Evolutionary conservation across 2,329 filamentous ascomycete genomes (phyloP).

Genomic region (Pezicula neosporulosa): DNA sequence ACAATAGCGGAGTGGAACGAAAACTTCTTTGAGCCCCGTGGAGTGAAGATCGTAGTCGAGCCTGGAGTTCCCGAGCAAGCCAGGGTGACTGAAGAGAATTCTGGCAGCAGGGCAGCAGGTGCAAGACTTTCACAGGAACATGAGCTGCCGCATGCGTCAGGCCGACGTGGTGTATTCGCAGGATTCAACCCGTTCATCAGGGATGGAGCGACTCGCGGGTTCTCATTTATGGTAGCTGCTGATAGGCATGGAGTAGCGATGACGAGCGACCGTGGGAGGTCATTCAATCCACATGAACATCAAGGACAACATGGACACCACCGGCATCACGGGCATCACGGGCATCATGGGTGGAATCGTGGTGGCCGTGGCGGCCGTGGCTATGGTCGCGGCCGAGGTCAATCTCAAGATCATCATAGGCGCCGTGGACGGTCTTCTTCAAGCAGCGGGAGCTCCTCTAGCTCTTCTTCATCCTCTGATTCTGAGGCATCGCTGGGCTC

Average conservation of each 20-base stretch:
- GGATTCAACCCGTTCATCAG: slow-evolving; percentile 7
- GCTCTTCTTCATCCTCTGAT: slow-evolving; percentile 25
- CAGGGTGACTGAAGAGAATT: slow-evolving; percentile 36
- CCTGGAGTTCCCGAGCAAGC: slow-evolving; percentile 33
- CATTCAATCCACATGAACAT: slow-evolving; percentile 14
- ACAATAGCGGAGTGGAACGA: slow-evolving; percentile 53
- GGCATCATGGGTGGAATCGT: slow-evolving; percentile 10
- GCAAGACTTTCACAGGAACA: slow-evolving; percentile 6
- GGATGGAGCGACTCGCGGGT: slow-evolving; percentile 5
- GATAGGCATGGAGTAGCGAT: slow-evolving; percentile 37
- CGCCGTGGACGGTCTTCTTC: slow-evolving; percentile 14
- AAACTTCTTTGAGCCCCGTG: slow-evolving; percentile 50
- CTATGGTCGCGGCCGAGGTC: slow-evolving; percentile 5
- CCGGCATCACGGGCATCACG: background rate
- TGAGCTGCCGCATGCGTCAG: slow-evolving; percentile 1
- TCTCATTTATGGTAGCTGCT: slow-evolving; percentile 28
- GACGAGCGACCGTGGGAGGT: slow-evolving; percentile 16
- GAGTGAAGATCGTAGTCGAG: slow-evolving; percentile 39
- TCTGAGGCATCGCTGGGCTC: slow-evolving; percentile 44
- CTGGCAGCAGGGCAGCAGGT: slow-evolving; percentile 14
- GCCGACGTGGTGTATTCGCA: slow-evolving; percentile 3
- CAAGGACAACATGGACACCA: slow-evolving; percentile 6
- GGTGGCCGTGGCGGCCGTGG: slow-evolving; percentile 3
- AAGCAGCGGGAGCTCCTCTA: slow-evolving; percentile 29
- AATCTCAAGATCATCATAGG: background rate